Percentiles rank a stretch among this genome's conserved stretches.
These are phyloP conservation scores for Talaromyces marneffei DNA, from an alignment of 2,329 filamentous ascomycete genomes.

Conservation along the genomic window DNA sequence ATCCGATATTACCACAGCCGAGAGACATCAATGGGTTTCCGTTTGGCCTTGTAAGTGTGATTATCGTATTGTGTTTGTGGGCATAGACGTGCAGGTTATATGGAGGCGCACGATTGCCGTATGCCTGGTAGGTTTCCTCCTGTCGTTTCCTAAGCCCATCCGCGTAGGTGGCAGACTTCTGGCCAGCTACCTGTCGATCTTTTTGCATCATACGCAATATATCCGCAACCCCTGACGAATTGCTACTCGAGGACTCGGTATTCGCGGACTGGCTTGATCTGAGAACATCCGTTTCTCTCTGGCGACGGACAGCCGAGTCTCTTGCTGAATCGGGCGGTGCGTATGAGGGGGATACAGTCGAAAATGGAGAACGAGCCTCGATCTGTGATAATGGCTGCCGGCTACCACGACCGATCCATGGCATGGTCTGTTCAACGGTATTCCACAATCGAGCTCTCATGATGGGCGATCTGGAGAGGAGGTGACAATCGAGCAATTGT, in stretches of 20 bases:
- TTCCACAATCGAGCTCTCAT: conserved; percentile 32
- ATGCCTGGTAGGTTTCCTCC: conserved; percentile 18
- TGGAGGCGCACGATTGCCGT: conserved; percentile 43
- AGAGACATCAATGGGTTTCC: conserved; percentile 72
- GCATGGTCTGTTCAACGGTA: conserved; percentile 27
- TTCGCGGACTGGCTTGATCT: conserved; percentile 3
- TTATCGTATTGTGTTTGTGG: conserved; percentile 90
- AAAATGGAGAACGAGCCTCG: conserved; percentile 11
- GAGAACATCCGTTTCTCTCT: conserved; percentile 12
- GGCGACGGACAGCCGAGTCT: conserved; percentile 6
- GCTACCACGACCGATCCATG: conserved; percentile 27
- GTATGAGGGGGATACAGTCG: conserved; percentile 1
- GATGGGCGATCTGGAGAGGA: conserved; percentile 12
- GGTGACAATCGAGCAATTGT: neutral
- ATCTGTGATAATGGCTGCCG: conserved; percentile 19
- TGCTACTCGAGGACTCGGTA: neutral
- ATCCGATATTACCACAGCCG: conserved; percentile 84
- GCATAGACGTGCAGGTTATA: conserved; percentile 84
- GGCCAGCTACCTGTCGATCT: conserved; percentile 15
- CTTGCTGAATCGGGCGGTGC: neutral
- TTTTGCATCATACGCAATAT: conserved; percentile 13
- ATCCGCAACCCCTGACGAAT: neutral
- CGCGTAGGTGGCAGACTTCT: conserved; percentile 5
- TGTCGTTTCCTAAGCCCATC: conserved; percentile 13
- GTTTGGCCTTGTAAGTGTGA: conserved; percentile 81